Evolutionary conservation across 2,329 filamentous ascomycete species (phyloP).

Genomic region (Fusarium beomiforme): DNA sequence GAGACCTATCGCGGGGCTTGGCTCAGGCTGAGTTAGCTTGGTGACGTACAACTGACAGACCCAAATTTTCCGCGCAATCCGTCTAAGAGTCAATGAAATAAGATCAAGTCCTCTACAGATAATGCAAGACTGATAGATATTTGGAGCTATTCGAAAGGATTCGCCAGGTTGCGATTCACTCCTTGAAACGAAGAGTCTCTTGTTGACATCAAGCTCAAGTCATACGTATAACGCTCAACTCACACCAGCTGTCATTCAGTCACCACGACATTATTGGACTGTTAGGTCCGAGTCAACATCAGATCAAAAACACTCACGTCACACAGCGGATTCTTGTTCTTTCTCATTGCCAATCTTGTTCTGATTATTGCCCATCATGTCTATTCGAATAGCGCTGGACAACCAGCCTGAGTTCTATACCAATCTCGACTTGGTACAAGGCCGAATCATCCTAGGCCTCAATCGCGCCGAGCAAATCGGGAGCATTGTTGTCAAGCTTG

Average conservation of each 20-base stretch:
- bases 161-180: background rate
- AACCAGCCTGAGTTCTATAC: constrained; percentile 78
- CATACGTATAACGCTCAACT: constrained; percentile 8
- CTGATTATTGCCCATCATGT: constrained; percentile 59
- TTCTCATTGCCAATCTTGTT: background rate
- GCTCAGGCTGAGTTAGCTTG: constrained; percentile 31
- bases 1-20: constrained; percentile 27
- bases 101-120: constrained; percentile 1
- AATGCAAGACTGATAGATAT: constrained; percentile 20
- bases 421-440: constrained; percentile 79
- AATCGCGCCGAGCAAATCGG: constrained; percentile 76
- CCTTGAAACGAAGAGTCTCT: background rate
- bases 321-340: background rate
- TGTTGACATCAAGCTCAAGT: background rate
- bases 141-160: constrained; percentile 6
- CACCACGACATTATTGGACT: constrained; percentile 18
- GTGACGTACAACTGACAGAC: constrained; percentile 30
- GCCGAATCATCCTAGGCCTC: constrained; percentile 65
- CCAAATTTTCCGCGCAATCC: constrained; percentile 14
- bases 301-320: constrained; percentile 18
- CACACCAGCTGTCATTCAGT: background rate
- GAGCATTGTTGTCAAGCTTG: constrained; percentile 82
- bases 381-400: constrained; percentile 73
- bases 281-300: constrained; percentile 1
- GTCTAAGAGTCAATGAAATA: background rate